Percentiles rank a stretch among this genome's conserved stretches.
Conservation (phyloP, 768 basidiomycete genomes). For the Psilocybe cyanescens region DNA sequence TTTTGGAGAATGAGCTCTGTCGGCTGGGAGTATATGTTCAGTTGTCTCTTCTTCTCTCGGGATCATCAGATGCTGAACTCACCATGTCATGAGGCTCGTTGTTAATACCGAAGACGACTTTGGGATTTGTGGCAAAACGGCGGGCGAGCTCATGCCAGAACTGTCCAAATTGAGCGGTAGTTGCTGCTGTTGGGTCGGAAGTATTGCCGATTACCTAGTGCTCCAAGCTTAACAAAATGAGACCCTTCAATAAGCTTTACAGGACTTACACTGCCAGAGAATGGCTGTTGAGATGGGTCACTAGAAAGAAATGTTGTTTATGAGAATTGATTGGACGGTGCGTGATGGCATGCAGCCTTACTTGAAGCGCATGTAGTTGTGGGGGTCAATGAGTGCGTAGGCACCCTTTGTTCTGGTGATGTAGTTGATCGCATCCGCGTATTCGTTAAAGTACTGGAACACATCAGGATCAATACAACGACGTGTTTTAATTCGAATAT, state of each 20-base stretch:
- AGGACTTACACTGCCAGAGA: slow-evolving; percentile 42
- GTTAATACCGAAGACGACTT: slow-evolving; percentile 50
- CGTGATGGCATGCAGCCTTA: slow-evolving; percentile 18
- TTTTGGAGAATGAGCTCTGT: slow-evolving; percentile 45
- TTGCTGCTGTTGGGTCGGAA: slow-evolving; percentile 47
- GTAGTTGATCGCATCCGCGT: slow-evolving; percentile 45
- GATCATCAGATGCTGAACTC: not conserved
- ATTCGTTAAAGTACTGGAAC: slow-evolving; percentile 45
- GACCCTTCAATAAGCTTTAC: not conserved
- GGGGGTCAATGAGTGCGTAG: slow-evolving; percentile 48
- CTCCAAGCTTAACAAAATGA: not conserved
- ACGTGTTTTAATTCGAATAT: not conserved
- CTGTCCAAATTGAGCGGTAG: slow-evolving; percentile 43
- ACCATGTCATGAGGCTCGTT: slow-evolving; percentile 54
- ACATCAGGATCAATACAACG: not conserved
- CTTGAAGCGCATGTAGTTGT: slow-evolving; percentile 56
- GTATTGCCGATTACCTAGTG: slow-evolving; percentile 47
- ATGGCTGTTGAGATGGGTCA: slow-evolving; percentile 47
- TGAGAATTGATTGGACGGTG: not conserved
- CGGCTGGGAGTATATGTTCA: slow-evolving; percentile 25
- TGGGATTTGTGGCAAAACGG: slow-evolving; percentile 42
- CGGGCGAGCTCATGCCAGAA: slow-evolving; percentile 47
- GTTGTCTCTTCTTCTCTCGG: not conserved
- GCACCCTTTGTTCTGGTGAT: slow-evolving; percentile 44
- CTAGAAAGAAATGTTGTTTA: slow-evolving; percentile 21